Conservation (phyloP, 805 yeast genomes). For the Debaryomyces tyrocola region DNA sequence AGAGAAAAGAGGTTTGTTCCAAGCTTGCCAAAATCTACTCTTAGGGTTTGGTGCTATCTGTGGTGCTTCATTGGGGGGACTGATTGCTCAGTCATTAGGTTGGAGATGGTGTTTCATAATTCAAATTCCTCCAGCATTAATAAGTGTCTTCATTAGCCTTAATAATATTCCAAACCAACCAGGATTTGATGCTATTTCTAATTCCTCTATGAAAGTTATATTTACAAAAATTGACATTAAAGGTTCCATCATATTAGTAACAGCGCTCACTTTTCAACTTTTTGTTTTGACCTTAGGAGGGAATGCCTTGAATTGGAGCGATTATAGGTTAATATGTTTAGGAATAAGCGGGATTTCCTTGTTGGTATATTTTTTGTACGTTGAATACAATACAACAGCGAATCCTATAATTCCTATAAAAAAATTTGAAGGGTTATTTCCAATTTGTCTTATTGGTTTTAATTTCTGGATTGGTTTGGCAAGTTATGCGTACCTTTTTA, state of each 20-base stretch:
- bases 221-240: conserved; percentile 28
- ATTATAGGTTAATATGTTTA: conserved; percentile 11
- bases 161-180: conserved; percentile 27
- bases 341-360: conserved; percentile 12
- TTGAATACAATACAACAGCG: conserved; percentile 22
- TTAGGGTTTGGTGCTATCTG: conserved; percentile 51
- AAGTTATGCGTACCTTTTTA: conserved; percentile 40
- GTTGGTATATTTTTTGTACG: conserved; percentile 13
- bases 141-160: conserved; percentile 35
- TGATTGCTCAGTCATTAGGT: conserved; percentile 50
- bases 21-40: conserved; percentile 39
- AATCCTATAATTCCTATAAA: conserved; percentile 35
- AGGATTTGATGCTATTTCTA: conserved; percentile 12
- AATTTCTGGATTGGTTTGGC: conserved; percentile 39
- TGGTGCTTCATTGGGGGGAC: conserved; percentile 69
- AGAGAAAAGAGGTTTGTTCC: conserved; percentile 38
- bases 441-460: conserved; percentile 22
- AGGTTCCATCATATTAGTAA: conserved; percentile 32
- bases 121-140: conserved; percentile 52
- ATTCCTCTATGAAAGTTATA: conserved; percentile 4
- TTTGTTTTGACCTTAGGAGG: conserved; percentile 25
- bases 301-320: conserved; percentile 16
- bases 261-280: conserved; percentile 31
- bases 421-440: conserved; percentile 20
- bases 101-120: conserved; percentile 66